These are phyloP conservation scores for Cystobasidium tubakii DNA, from an alignment of 768 basidiomycete genomes.

Conservation along the genomic window DNA sequence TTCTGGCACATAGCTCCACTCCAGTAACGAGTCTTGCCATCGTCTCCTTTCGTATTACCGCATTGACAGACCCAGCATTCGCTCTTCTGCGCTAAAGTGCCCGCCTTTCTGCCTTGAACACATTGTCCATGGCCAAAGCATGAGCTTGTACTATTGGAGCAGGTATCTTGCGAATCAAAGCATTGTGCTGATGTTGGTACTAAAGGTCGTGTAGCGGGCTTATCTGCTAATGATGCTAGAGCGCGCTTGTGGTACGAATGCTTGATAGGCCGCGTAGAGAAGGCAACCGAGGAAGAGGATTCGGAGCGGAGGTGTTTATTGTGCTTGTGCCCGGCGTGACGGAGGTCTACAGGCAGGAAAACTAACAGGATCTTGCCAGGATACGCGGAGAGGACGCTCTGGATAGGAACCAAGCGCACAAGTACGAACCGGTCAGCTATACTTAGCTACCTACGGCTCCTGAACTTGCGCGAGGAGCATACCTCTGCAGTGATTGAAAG, in stretches of 20 bases:
- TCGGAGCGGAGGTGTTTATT: conserved; percentile 5
- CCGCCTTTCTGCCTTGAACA: conserved; percentile 2
- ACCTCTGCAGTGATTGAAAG: conserved; percentile 16
- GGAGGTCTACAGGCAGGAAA: background rate
- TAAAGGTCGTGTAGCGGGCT: background rate
- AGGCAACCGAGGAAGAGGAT: background rate
- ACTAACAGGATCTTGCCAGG: conserved; percentile 4
- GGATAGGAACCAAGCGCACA: background rate
- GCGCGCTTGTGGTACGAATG: background rate
- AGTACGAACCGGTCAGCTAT: too few relatives aligned
- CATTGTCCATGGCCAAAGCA: conserved; percentile 31
- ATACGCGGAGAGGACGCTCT: background rate
- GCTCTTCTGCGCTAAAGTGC: background rate
- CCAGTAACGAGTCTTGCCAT: conserved; percentile 17
- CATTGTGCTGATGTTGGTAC: conserved; percentile 24
- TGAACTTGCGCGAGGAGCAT: background rate
- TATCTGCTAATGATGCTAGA: background rate
- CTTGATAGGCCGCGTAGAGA: conserved; percentile 7
- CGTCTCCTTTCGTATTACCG: background rate
- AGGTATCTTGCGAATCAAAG: conserved; percentile 22
- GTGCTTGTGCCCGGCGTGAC: conserved; percentile 9
- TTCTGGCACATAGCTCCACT: conserved; percentile 24
- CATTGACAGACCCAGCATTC: conserved; percentile 31
- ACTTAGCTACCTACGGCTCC: too few relatives aligned
- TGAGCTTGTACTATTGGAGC: conserved; percentile 4